Conservation (phyloP, 495 filamentous ascomycete genomes). For the Xylaria palmicola region DNA sequence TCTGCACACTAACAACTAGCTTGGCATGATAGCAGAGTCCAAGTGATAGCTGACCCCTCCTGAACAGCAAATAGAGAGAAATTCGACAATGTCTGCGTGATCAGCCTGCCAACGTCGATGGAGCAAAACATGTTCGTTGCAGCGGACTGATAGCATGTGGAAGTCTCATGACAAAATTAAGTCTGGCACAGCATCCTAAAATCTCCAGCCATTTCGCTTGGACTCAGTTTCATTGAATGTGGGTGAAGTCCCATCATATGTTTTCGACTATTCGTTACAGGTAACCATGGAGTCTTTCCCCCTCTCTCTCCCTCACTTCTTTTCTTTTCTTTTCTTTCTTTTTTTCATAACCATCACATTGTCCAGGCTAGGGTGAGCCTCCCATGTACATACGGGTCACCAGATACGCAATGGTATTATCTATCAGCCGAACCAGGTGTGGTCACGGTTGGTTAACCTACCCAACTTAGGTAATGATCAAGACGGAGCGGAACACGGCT, state of each 20-base stretch:
- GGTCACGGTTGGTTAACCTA: too few species aligned
- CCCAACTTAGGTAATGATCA: conserved; percentile 8
- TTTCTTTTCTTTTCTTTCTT: too few species aligned
- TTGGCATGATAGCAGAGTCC: neutral
- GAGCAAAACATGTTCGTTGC: neutral
- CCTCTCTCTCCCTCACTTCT: too few species aligned
- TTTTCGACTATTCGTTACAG: conserved; percentile 15
- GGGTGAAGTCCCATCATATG: conserved; percentile 12
- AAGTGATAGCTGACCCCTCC: neutral
- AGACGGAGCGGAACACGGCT: conserved; percentile 9
- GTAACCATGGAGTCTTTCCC: conserved; percentile 12
- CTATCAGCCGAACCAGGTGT: conserved; percentile 10
- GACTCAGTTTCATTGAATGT: neutral
- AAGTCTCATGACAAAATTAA: neutral
- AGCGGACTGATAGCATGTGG: too few species aligned
- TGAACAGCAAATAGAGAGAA: neutral
- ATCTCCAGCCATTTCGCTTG: too few species aligned
- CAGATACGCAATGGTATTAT: conserved; percentile 13
- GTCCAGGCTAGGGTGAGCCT: conserved; percentile 10
- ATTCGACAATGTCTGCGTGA: neutral
- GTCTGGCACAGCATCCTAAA: neutral
- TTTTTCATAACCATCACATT: too few species aligned
- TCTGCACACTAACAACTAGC: neutral
- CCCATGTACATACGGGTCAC: neutral
- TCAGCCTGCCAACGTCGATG: neutral